phyloP scores from a whole-genome alignment of 2,329 filamentous ascomycete genomes.

The Botrytis hyacinthi region DNA sequence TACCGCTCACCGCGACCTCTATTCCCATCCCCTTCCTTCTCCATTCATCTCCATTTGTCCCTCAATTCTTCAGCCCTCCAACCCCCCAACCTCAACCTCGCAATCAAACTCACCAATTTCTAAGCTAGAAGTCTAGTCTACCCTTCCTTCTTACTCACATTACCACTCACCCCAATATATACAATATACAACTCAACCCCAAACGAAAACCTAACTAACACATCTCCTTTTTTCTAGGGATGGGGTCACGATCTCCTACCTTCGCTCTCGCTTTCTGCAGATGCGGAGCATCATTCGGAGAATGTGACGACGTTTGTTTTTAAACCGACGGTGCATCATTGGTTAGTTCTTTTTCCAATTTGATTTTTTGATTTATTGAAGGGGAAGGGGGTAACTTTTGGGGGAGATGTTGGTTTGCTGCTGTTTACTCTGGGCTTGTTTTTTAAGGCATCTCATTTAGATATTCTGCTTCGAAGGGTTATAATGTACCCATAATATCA shows the following conservation, averaged over 20 bases:
- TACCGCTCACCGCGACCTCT: background rate
- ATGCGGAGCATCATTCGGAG: background rate
- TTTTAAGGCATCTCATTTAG: background rate
- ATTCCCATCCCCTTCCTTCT: no score
- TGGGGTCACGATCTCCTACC: constrained; percentile 6
- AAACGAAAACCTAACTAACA: background rate
- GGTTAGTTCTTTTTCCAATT: background rate
- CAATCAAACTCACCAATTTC: background rate
- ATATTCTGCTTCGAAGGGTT: background rate
- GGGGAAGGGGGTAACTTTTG: background rate
- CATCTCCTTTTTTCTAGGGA: background rate
- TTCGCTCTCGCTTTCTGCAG: background rate
- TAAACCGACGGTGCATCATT: background rate
- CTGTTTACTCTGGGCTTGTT: background rate
- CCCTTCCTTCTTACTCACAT: background rate
- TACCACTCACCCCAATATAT: background rate
- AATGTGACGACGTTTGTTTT: constrained; percentile 7
- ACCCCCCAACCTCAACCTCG: no score
- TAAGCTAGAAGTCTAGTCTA: background rate
- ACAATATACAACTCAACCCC: background rate
- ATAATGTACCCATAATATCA: no score
- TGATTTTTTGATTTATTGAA: background rate
- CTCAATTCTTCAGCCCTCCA: background rate
- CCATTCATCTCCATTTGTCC: background rate
- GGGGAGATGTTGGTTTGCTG: no score